Base-by-base conservation (phyloP, 2,329 filamentous ascomycete species). In the Paraphaeosphaeria sporulosa region DNA sequence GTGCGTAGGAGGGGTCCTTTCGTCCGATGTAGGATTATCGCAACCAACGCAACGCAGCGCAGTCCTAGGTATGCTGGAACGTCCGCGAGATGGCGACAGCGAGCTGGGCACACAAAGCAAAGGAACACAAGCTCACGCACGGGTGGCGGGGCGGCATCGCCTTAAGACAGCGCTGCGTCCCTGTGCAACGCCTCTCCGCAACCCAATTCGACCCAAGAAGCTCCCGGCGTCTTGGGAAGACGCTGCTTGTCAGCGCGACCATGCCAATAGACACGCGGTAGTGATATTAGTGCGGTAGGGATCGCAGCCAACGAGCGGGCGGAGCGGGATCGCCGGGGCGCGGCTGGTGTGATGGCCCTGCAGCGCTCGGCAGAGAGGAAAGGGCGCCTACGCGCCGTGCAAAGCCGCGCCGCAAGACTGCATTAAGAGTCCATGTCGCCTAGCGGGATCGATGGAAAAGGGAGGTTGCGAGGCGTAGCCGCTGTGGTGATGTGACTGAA, bases 271-370 rank as follows among this genome's bases (percentile, higher is more conserved):
- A 60, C 60, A 61, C 42, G n/a, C 7, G 23, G 54, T 49, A 59
- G 64, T 63, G 60, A 71, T 71, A 76, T 76, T 76, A 69, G 65
- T 38, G 58, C 30, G 46, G 64, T 72, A 70, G 64, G 73, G 73
- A 66, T 56, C 47, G 49, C 55, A 57, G 65, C 73, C 73, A 76
- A 66, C 69, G 66, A 74, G 70, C 67, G 60, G 61, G 60, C 57
- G 58, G 60, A 54, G 66, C 66, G 66, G 62, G 57, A 62, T 65
- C 53, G 43, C 51, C 61, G 61, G 62, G 68, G 67, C 67, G 67
- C 30, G 42, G 34, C 42, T 55, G 69, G 69, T 66, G 65, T 64
- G 66, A 65, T 59, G 61, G 64, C 57, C 63, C 67, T 68, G 63
- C 63, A 60, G 64, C 64, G 58, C 66, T 66, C 63, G 50, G 30